phyloP scores from a whole-genome alignment of 1,284 basidiomycete genomes.

The Cutaneotrichosporon arboriforme region DNA sequence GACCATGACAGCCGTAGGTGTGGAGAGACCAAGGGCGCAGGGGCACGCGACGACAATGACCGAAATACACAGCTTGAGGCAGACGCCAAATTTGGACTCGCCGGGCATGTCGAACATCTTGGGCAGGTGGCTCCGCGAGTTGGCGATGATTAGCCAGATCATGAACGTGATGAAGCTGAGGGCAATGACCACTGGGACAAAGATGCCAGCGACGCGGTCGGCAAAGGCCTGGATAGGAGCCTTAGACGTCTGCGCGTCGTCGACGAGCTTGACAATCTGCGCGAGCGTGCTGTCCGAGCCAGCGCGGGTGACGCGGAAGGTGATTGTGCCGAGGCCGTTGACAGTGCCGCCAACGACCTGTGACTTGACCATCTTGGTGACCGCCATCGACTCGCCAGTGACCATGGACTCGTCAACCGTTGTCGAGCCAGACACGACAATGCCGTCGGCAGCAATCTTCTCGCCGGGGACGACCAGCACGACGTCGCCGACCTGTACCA shows the following conservation, averaged over 20 bases:
- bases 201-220: conserved; percentile 88
- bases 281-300: conserved; percentile 93
- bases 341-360: conserved; percentile 92
- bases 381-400: conserved; percentile 91
- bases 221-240: conserved; percentile 98
- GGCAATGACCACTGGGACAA: conserved; percentile 85
- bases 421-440: conserved; percentile 76
- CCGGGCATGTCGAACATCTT: conserved; percentile 77
- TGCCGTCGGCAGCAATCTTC: conserved; percentile 92
- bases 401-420: conserved; percentile 94
- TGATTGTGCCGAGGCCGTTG: conserved; percentile 91
- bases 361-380: conserved; percentile 75
- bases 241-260: conserved; percentile 96
- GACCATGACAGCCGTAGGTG: conserved; percentile 99
- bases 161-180: conserved; percentile 78
- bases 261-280: conserved; percentile 94
- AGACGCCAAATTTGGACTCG: conserved; percentile 79
- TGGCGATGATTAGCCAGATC: conserved; percentile 73
- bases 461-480: conserved; percentile 95
- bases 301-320: conserved; percentile 90
- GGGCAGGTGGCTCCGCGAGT: conserved; percentile 63
- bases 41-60: conserved; percentile 98
- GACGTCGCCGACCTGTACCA: conserved; percentile 88
- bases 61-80: conserved; percentile 94
- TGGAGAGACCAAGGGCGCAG: conserved; percentile 91